Conservation (phyloP, 2,329 filamentous ascomycete species). For the Monilinia fructicola region DNA sequence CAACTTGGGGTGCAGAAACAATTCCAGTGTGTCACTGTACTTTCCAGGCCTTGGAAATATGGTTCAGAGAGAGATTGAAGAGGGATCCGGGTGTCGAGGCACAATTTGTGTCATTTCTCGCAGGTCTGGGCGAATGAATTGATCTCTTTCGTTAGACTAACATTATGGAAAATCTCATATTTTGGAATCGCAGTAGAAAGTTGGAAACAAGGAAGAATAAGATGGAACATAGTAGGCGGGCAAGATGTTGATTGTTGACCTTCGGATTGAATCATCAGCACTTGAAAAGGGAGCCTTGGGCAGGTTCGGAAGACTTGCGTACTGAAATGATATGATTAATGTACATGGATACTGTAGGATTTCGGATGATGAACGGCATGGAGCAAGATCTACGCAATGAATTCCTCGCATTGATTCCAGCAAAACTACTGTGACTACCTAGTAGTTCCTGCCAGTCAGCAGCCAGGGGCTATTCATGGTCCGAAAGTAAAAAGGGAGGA, state of each 20-base stretch:
- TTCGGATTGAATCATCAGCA: no score
- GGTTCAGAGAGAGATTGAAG: neutral
- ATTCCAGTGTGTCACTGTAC: conserved; percentile 15
- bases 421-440: neutral
- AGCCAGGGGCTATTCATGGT: neutral
- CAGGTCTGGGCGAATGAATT: conserved; percentile 3
- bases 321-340: no score
- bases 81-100: conserved; percentile 1
- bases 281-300: no score
- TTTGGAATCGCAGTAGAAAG: no score
- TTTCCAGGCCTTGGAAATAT: neutral
- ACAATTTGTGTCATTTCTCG: conserved; percentile 8
- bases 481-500: neutral
- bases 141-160: no score
- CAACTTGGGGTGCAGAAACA: conserved; percentile 2
- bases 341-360: no score
- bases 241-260: no score
- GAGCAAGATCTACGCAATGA: neutral
- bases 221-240: no score
- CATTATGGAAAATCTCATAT: no score
- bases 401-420: neutral
- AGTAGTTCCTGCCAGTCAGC: neutral
- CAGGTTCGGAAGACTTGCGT: no score
- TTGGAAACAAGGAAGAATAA: no score
- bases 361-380: no score